phyloP scores from a whole-genome alignment of 768 basidiomycete species.

The Hygrocybe coccinea region DNA sequence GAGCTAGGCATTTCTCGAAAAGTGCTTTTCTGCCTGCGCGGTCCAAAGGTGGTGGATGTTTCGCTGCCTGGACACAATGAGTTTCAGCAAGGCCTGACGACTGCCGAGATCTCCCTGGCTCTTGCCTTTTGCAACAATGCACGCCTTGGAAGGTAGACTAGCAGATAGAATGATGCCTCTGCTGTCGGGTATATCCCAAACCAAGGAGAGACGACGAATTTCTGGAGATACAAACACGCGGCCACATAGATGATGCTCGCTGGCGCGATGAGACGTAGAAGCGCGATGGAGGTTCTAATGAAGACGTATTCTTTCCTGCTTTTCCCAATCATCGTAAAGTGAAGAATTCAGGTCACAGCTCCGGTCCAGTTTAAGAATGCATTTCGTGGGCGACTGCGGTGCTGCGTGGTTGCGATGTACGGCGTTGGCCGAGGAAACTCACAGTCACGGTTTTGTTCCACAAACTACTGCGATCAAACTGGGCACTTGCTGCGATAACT shows the following conservation, averaged over 20 bases:
- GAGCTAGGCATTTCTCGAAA: slow-evolving; percentile 44
- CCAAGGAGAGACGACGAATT: slow-evolving; percentile 27
- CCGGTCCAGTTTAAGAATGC: neutral
- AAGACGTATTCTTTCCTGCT: slow-evolving; percentile 48
- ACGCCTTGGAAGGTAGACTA: slow-evolving; percentile 47
- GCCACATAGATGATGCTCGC: slow-evolving; percentile 39
- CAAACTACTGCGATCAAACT: no score
- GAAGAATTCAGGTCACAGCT: neutral
- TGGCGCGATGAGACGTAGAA: slow-evolving; percentile 47
- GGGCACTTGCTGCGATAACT: no score
- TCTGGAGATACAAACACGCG: slow-evolving; percentile 21
- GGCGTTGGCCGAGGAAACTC: no score
- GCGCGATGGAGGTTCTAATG: slow-evolving; percentile 43
- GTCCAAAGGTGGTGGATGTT: slow-evolving; percentile 34
- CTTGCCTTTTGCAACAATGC: slow-evolving; percentile 47
- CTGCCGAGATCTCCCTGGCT: neutral
- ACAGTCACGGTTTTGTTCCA: no score
- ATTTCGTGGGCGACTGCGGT: neutral
- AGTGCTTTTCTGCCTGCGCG: slow-evolving; percentile 42
- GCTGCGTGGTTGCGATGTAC: no score
- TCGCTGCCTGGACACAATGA: slow-evolving; percentile 26
- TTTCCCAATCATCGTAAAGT: slow-evolving; percentile 42
- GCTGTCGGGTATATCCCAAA: slow-evolving; percentile 32
- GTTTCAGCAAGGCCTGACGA: neutral
- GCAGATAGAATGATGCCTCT: slow-evolving; percentile 47